A percentile compares a stretch with the other conserved stretches of the same genome.
Evolutionary conservation across 2,329 filamentous ascomycete species (phyloP).

Genomic region (Hymenoscyphus occultus): DNA sequence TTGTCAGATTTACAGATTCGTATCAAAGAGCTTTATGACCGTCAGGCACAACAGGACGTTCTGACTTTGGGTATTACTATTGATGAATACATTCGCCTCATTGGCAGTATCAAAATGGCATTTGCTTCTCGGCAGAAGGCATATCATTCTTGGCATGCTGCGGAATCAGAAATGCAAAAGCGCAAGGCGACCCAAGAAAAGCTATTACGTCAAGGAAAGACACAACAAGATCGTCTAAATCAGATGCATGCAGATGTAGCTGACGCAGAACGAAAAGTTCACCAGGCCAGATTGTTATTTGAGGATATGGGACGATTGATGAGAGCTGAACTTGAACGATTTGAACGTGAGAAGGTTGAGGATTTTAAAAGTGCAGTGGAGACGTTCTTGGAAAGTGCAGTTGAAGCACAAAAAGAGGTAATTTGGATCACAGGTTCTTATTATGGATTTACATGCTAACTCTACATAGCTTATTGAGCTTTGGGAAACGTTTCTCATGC

Average conservation of each 20-base stretch:
- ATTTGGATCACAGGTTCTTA: constrained; percentile 38
- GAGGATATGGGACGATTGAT: constrained; percentile 97
- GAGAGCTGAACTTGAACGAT: constrained; percentile 85
- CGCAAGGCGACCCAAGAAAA: constrained; percentile 88
- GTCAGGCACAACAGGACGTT: constrained; percentile 95
- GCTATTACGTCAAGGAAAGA: constrained; percentile 88
- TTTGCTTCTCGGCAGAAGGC: constrained; percentile 93
- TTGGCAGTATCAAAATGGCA: constrained; percentile 90
- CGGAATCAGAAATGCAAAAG: constrained; percentile 88
- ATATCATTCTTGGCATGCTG: constrained; percentile 89
- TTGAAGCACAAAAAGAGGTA: constrained; percentile 78
- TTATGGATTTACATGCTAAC: constrained; percentile 38
- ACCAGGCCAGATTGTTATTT: constrained; percentile 85
- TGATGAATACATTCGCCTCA: constrained; percentile 95
- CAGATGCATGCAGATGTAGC: constrained; percentile 89
- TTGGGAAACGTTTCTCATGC: constrained; percentile 98
- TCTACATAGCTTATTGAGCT: constrained; percentile 66
- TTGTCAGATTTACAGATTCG: constrained; percentile 91
- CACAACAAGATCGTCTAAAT: constrained; percentile 90
- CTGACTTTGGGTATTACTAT: constrained; percentile 96
- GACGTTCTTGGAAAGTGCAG: constrained; percentile 93
- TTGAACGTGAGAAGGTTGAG: constrained; percentile 96
- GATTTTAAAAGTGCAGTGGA: constrained; percentile 98
- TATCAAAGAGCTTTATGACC: constrained; percentile 91
- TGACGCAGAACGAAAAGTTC: constrained; percentile 91